These are phyloP conservation scores for Adansonia grandidieri DNA, from an alignment of 441 rosid species.

Conservation along the genomic window DNA sequence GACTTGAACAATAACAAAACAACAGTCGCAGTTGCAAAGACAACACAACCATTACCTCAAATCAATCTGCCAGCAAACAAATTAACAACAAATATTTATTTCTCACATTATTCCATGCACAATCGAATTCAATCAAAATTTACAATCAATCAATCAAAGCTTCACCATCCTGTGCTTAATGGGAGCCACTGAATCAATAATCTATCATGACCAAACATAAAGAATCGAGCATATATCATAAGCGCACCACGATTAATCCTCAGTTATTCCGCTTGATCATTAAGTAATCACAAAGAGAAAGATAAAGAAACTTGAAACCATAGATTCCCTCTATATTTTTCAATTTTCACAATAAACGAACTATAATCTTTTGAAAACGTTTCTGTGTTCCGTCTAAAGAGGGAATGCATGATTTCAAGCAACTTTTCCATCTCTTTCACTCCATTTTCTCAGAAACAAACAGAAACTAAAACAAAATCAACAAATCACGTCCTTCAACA, in stretches of 20 bases:
- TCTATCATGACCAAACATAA: not conserved
- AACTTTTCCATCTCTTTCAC: not conserved
- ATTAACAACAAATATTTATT: too few species aligned
- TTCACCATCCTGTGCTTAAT: not conserved
- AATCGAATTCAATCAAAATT: not conserved
- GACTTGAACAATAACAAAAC: not conserved
- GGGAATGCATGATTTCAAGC: conserved; percentile 12
- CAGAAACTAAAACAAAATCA: conserved; percentile 19
- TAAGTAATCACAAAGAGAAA: not conserved
- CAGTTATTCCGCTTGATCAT: not conserved
- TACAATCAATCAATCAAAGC: not conserved
- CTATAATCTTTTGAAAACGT: not conserved
- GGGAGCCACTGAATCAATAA: not conserved
- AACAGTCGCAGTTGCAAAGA: not conserved
- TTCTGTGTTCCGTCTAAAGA: not conserved
- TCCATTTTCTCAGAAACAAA: conserved; percentile 17
- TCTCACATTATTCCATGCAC: not conserved
- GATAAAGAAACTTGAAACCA: conserved; percentile 3
- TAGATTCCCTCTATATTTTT: not conserved
- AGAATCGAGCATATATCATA: too few species aligned
- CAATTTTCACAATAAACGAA: not conserved
- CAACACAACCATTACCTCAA: not conserved
- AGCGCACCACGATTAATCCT: not conserved
- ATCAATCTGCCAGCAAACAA: too few species aligned
- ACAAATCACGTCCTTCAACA: not conserved